These are phyloP conservation scores for Pachysandra terminalis DNA, from an alignment of 164 flowering plant genomes.

Conservation along the genomic window DNA sequence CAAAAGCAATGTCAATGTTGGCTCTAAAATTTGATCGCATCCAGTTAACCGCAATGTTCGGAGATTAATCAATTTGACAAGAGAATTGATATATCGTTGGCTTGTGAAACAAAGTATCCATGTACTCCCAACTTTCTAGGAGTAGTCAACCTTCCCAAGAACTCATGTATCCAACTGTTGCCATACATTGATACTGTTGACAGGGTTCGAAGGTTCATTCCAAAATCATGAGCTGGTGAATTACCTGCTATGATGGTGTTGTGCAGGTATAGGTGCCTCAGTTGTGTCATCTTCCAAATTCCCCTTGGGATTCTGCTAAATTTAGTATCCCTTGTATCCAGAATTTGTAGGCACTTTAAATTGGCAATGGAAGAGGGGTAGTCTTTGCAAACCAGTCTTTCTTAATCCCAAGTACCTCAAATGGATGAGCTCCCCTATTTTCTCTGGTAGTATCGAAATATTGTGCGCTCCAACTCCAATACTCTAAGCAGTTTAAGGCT, in stretches of 20 bases:
- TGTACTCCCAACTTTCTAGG: not conserved
- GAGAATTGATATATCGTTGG: not conserved
- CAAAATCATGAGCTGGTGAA: not conserved
- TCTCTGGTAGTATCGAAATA: not conserved
- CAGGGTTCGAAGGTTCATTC: not conserved
- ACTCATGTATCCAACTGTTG: not conserved
- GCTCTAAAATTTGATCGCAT: not conserved
- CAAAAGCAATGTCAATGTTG: not conserved
- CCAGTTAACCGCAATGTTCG: not conserved
- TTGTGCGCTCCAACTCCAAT: not conserved
- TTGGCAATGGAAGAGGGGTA: constrained; percentile 4
- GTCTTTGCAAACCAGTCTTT: not conserved
- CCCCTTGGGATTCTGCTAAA: not conserved
- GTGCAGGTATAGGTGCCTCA: not conserved
- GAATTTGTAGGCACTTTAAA: constrained; percentile 9
- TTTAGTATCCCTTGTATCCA: not conserved
- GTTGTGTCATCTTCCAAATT: constrained; percentile 2
- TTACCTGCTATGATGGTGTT: not conserved
- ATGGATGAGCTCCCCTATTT: not conserved
- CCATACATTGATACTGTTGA: not conserved
- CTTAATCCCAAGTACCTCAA: constrained; percentile 10
- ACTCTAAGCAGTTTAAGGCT: not conserved
- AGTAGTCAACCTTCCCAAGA: not conserved
- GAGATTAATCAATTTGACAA: not conserved
- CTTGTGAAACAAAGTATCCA: not conserved